Conservation (phyloP, 1,139 yeast species). For the Kazachstania sp. region DNA sequence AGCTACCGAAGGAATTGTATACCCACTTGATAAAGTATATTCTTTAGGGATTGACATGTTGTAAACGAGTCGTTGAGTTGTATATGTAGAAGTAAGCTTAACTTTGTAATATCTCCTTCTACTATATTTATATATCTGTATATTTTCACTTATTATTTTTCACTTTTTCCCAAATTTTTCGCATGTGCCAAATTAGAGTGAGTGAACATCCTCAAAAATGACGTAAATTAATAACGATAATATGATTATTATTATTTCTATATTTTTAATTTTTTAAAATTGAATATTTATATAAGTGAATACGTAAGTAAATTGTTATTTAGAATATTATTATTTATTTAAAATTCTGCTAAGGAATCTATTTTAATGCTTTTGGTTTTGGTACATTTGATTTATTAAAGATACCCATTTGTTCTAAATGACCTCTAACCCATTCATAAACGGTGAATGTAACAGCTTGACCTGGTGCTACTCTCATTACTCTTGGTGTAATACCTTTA, state of each 20-base stretch:
- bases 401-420: slow-evolving; percentile 42
- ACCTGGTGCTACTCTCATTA: slow-evolving; percentile 99
- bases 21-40: slow-evolving; percentile 36
- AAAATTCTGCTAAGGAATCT: neutral
- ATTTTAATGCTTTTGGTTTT: slow-evolving; percentile 5
- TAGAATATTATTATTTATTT: slow-evolving; percentile 1
- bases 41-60: slow-evolving; percentile 15
- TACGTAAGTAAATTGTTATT: neutral
- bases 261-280: neutral
- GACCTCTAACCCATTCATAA: slow-evolving; percentile 76
- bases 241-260: neutral
- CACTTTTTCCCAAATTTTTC: neutral
- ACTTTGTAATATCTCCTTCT: too few relatives aligned
- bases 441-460: slow-evolving; percentile 98
- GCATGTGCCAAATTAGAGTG: neutral
- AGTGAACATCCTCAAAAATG: neutral
- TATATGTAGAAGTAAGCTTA: too few relatives aligned
- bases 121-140: too few relatives aligned
- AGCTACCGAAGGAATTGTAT: slow-evolving; percentile 48
- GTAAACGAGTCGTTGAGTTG: neutral
- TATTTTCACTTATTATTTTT: neutral
- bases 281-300: too few relatives aligned
- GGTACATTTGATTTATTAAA: slow-evolving; percentile 2
- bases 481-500: slow-evolving; percentile 97
- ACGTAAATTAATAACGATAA: too few relatives aligned